phyloP scores from a whole-genome alignment of 2,329 filamentous ascomycete genomes.

The Samsoniella hepiali region DNA sequence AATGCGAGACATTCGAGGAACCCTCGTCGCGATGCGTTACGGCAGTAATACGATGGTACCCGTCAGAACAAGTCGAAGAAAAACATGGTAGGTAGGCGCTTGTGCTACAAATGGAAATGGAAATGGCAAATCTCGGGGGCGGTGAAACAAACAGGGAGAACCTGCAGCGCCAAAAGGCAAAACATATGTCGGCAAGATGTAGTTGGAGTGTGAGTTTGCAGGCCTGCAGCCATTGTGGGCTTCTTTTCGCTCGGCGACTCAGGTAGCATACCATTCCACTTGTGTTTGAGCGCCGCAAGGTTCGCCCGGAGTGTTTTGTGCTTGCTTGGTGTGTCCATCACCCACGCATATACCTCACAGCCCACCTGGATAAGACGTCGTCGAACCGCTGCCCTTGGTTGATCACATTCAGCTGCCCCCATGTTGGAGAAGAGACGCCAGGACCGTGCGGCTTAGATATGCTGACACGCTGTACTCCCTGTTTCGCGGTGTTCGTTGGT shows the following conservation, averaged over 20 bases:
- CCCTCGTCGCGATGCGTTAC: background rate
- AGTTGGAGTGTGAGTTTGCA: background rate
- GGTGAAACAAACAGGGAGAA: conserved; percentile 12
- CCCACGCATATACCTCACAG: too few species aligned
- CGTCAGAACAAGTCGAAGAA: background rate
- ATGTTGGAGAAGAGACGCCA: too few species aligned
- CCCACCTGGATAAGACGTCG: background rate
- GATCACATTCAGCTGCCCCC: background rate
- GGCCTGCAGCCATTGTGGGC: conserved; percentile 12
- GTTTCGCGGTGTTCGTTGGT: too few species aligned
- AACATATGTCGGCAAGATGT: background rate
- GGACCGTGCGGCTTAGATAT: too few species aligned
- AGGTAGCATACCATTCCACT: background rate
- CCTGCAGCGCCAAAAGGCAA: conserved; percentile 1
- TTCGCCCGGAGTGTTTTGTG: background rate
- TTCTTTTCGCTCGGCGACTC: conserved; percentile 4
- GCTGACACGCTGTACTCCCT: too few species aligned
- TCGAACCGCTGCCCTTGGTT: background rate
- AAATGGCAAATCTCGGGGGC: conserved; percentile 1
- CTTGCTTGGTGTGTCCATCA: too few species aligned
- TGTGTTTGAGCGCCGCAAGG: background rate
- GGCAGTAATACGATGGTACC: background rate
- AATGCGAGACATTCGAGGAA: conserved; percentile 10
- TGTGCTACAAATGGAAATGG: background rate
- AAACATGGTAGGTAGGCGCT: background rate